A percentile compares a stretch with the other conserved stretches of the same genome.
These are phyloP conservation scores for Taxawa tesnikishii DNA, from an alignment of 2,329 filamentous ascomycete genomes.

Conservation along the genomic window DNA sequence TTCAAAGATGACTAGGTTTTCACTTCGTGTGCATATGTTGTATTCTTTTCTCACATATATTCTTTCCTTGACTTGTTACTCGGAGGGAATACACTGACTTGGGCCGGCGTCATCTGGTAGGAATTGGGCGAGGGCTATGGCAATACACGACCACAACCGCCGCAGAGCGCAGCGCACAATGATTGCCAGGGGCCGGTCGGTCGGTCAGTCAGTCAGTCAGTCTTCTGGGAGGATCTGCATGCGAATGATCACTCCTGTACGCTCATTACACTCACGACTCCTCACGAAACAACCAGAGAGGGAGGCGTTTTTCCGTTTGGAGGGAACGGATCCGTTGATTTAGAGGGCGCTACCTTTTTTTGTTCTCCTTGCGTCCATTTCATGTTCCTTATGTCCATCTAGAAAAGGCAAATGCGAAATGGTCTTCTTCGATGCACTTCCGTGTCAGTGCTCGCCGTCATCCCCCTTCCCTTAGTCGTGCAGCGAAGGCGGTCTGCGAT, in stretches of 20 bases:
- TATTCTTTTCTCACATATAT: conserved; percentile 1
- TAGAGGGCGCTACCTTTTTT: background rate
- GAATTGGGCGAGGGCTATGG: no score
- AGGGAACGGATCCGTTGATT: background rate
- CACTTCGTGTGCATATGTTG: conserved; percentile 7
- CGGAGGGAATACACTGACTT: background rate
- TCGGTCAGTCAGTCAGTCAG: background rate
- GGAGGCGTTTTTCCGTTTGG: background rate
- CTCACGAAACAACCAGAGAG: no score
- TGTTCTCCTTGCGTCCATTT: no score
- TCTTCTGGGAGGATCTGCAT: background rate
- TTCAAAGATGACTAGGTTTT: conserved; percentile 1
- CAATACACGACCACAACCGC: no score
- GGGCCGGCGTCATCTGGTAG: background rate
- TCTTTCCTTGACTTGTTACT: conserved; percentile 3
- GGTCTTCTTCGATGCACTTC: no score
- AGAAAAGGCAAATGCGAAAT: no score
- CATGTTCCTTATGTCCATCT: no score
- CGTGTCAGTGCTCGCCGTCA: no score
- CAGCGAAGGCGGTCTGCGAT: no score
- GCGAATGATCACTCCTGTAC: background rate
- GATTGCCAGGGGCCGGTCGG: background rate
- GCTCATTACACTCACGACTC: background rate
- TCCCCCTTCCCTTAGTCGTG: no score
- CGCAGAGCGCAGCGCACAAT: no score